Base-by-base conservation (phyloP, 768 basidiomycete genomes). In the Rhizopogon vinicolor region DNA sequence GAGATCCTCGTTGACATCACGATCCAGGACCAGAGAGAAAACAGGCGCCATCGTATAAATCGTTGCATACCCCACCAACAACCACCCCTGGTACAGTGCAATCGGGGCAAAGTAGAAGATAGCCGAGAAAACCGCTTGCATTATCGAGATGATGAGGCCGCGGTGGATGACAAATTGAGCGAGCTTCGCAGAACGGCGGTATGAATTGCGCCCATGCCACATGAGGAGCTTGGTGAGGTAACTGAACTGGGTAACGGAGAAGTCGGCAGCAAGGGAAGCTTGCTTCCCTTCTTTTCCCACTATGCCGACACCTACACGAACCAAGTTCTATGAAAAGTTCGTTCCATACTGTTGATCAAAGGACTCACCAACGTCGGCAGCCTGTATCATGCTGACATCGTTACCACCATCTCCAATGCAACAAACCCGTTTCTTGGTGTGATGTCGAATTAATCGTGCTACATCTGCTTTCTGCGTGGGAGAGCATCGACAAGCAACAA, bases 361-460 rank as follows among this genome's bases (percentile, higher is more conserved):
- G 14, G 31, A 84, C 93, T 68, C 46, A 93, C 94, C 96, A 56
- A 99, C 94, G 64, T 98, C 93, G 2, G 97, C 97, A 1, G 97
- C 97, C 66, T 98, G 97, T 58, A 99, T 99, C 97, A 99, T 99
- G 69, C 91, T 93, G 59, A 99, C 97, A 68, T 99, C 97, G 69
- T 99, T 99, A 4, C 97, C 97, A 35, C 97, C 97, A 73, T 99
- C 97, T 2, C 97, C 97, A 56, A 98, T 98, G 67, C 97, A 98
- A 69, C 96, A 98, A 0, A 99, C 96, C 0, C 96, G 85, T 70
- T 98, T 98, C 73, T 85, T 89, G 3, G 96, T 97, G 66, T 87
- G 86, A 16, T 81, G 77, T 7, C 97, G 87, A 58, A 99, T 98
- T 37, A 99, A 76, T 4, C 93, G 83, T 0, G 97, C 96, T 4